Evolutionary conservation across 768 basidiomycete species (phyloP).

Genomic region (Amanita rubescens): DNA sequence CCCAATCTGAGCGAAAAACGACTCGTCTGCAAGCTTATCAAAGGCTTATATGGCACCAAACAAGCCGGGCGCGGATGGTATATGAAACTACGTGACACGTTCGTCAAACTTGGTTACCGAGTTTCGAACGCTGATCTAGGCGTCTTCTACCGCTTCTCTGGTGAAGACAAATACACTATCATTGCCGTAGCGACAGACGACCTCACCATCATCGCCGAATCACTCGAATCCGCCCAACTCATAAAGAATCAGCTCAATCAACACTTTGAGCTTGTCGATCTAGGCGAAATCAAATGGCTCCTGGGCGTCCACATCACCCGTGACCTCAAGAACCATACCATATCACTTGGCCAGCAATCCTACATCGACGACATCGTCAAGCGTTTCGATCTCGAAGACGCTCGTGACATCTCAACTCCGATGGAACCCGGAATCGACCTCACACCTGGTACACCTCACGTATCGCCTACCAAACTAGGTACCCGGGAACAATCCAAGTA

Average conservation of each 20-base stretch:
- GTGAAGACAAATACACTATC: constrained; percentile 8
- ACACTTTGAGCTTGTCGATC: constrained; percentile 16
- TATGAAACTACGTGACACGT: constrained; percentile 10
- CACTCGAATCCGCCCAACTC: constrained; percentile 3
- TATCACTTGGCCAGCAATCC: constrained; percentile 22
- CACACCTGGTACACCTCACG: too few relatives aligned
- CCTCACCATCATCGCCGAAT: not conserved
- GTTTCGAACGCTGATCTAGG: constrained; percentile 8
- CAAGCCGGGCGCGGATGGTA: constrained; percentile 19
- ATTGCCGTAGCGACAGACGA: constrained; percentile 21
- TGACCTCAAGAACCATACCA: constrained; percentile 11
- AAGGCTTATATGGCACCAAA: constrained; percentile 9
- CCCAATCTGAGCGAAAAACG: too few relatives aligned
- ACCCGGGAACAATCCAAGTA: too few relatives aligned
- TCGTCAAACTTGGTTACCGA: constrained; percentile 7
- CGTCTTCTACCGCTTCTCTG: constrained; percentile 8
- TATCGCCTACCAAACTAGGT: too few relatives aligned
- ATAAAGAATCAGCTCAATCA: constrained; percentile 11
- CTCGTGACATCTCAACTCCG: constrained; percentile 19
- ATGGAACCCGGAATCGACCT: constrained; percentile 22
- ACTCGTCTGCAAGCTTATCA: not conserved
- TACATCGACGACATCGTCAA: constrained; percentile 26
- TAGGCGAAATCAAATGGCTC: constrained; percentile 19
- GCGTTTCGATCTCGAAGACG: constrained; percentile 19
- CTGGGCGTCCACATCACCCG: constrained; percentile 16